A percentile compares a stretch with the other conserved stretches of the same genome.
These are phyloP conservation scores for Lenwebbia sp. DNA, from an alignment of 345 rosid species.

Conservation along the genomic window DNA sequence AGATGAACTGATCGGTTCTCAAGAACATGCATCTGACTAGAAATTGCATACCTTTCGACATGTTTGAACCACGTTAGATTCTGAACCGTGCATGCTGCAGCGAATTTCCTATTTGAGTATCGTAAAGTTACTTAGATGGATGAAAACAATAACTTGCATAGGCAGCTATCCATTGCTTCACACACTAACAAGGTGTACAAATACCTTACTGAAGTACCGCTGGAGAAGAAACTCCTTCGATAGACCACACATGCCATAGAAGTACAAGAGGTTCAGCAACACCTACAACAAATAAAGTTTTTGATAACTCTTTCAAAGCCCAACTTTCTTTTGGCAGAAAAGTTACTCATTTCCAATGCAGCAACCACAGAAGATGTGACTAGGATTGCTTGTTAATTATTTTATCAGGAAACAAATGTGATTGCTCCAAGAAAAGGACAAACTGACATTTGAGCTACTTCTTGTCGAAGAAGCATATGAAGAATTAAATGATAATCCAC, in stretches of 20 bases:
- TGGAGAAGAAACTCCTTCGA: constrained; percentile 57
- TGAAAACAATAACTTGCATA: not conserved
- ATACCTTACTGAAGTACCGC: constrained; percentile 64
- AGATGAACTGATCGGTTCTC: not conserved
- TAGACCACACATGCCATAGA: constrained; percentile 56
- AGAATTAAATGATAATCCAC: not conserved
- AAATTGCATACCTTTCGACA: constrained; percentile 28
- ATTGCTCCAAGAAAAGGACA: not conserved
- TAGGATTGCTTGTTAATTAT: not conserved
- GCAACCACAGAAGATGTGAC: not conserved
- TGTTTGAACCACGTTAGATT: constrained; percentile 34
- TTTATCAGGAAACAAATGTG: not conserved
- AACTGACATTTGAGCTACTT: not conserved
- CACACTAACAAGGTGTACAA: not conserved
- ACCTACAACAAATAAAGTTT: constrained; percentile 16
- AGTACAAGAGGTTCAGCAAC: constrained; percentile 43
- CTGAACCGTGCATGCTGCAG: constrained; percentile 19
- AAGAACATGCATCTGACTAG: not conserved
- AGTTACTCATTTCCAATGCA: not conserved
- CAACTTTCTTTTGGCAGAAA: not conserved
- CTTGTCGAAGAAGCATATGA: not conserved
- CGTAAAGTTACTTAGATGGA: not conserved
- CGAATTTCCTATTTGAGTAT: constrained; percentile 32
- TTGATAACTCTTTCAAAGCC: no score
- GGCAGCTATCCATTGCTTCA: not conserved